Conservation (phyloP, 495 filamentous ascomycete species). For the Thermochaetoides thermophila region DNA sequence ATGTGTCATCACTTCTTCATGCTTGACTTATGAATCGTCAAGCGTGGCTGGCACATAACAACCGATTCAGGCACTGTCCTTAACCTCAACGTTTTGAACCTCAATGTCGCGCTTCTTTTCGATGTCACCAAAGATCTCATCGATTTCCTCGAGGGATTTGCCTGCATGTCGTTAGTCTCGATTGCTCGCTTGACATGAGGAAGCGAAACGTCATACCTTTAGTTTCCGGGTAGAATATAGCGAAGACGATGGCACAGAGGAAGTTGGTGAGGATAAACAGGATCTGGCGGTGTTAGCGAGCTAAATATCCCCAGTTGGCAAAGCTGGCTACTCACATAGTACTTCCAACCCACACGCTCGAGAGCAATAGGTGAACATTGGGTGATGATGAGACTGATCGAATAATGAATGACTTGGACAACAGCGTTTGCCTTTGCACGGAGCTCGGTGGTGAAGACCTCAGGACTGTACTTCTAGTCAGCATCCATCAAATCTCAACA, state of each 20-base stretch:
- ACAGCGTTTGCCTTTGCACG: constrained; percentile 38
- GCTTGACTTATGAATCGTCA: too few relatives aligned
- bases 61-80: too few relatives aligned
- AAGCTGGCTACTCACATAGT: constrained; percentile 20
- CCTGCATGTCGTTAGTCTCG: constrained; percentile 12
- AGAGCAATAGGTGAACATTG: constrained; percentile 42
- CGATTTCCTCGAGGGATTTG: constrained; percentile 39
- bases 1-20: too few relatives aligned
- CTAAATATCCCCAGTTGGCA: not conserved
- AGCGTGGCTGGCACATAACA: too few relatives aligned
- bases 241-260: constrained; percentile 29
- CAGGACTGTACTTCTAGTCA: constrained; percentile 17
- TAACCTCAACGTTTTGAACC: too few relatives aligned
- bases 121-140: constrained; percentile 28
- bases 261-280: constrained; percentile 40
- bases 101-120: constrained; percentile 1
- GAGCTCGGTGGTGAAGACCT: constrained; percentile 42
- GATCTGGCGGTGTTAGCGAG: constrained; percentile 16
- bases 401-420: constrained; percentile 40
- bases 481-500: not conserved
- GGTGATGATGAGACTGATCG: constrained; percentile 37
- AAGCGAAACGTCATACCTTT: constrained; percentile 26
- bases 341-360: constrained; percentile 31
- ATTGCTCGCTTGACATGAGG: too few relatives aligned
- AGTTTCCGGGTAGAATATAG: constrained; percentile 38